Base-by-base conservation (phyloP, 371 early-diverging fungal genomes). In the Mortierella sp. region DNA sequence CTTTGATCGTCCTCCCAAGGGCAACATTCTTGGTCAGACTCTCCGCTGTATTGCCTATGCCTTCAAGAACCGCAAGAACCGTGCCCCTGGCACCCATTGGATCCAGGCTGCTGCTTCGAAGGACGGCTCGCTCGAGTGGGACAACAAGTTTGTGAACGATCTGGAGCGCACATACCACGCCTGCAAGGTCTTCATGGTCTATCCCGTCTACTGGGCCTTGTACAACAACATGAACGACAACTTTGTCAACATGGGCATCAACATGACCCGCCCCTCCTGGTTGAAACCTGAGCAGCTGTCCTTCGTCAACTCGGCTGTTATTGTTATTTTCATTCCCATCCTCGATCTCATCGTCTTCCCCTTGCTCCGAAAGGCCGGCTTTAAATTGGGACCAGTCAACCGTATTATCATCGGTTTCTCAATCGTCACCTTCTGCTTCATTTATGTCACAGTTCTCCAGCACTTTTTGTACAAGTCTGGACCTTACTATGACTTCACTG, bases 121-220 rank as follows among this genome's bases (percentile, higher is more conserved):
- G 3, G 54, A 54, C 9, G 49, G 41, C 1, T 26, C 59, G 2
- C 56, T 62, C 31, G 70, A 70, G 50, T 93, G 93, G 93, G 87
- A 89, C 56, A 88, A 92, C 80, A 79, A 82, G 56, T 93, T 92
- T 68, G 89, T 93, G n/a, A 83, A 89, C 27, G 92, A 92, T 75
- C 79, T 93, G 66, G 82, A 82, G 68, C 80, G 82, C 48, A 81
- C 89, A 6, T 76, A 91, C 42, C 80, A 82, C 26, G 90, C 93
- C 42, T 92, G 90, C 82, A 82, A 85, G 61, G 88, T 92, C 24
- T 92, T 94, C 73, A 64, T 83, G 51, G 87, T 88, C 82, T 92
- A 80, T 65, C 91, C 92, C 23, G 72, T 94, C 52, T 94, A 88
- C 84, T 94, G 94, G 94, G 85, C 90, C 34, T 84, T 89, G 64